Evolutionary conservation across 2,329 filamentous ascomycete species (phyloP), one percentile per base, ranked within the genome.

Genomic region (Trichoderma polysporum): DNA sequence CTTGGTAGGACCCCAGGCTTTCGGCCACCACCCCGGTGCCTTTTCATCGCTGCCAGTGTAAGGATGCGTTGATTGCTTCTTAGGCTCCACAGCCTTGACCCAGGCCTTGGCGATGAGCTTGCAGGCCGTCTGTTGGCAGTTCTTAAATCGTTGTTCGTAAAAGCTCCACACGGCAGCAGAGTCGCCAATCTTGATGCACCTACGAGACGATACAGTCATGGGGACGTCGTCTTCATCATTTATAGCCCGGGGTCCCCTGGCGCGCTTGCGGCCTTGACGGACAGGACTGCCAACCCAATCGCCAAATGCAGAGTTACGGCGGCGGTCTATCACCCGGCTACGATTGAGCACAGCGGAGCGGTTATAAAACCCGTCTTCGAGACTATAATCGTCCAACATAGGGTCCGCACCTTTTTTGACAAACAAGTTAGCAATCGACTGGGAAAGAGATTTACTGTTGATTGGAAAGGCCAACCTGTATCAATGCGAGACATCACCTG

Each of bases 71-170:
- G 89, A 89, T 76, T 92, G 90, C 76, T 93, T 93, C 78, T 91
- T 92, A 0, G 91, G 91, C 71, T 91, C 90, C 2, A 93, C 86
- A 1, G 87, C 83, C 73, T 92, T 92, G 68, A 93, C 88, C 86
- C 90, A 93, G 12, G 86, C 88, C 75, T 93, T 93, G 37, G 88
- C 88, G 61, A 93, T 88, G 29, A 88, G 79, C 76, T 93, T 93
- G 78, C 89, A 90, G 7, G 88, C 86, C 1, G 87, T 85, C 72
- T 93, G 91, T 72, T 93, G 90, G 71, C 90, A 85, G 67, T 85
- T 85, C 69, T 85, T 86, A 74, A 92, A 88, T 0, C 87, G 80
- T 47, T 84, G 81, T 56, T 85, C 81, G 70, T 91, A 90, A 69
- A 89, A 89, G 9, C 80, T 80, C 78, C 84, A 85, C 1, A 91